phyloP scores from a whole-genome alignment of 768 basidiomycete genomes.

The Pholiota conissans region DNA sequence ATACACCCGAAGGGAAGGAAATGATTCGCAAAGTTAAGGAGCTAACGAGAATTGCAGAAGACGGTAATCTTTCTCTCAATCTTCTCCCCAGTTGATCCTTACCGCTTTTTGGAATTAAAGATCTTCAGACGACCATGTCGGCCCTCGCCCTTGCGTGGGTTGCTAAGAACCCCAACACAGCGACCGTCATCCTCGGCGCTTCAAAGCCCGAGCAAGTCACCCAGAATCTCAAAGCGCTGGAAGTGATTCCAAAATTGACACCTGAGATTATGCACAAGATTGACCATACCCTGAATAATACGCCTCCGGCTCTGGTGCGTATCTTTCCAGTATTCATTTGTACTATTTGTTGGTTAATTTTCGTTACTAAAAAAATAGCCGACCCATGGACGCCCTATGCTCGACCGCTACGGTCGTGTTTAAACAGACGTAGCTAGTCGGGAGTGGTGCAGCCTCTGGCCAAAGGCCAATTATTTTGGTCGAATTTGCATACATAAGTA shows the following conservation, averaged over 20 bases:
- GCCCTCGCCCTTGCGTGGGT: constrained; percentile 82
- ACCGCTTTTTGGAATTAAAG: constrained; percentile 10
- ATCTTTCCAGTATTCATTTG: neutral
- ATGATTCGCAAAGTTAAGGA: constrained; percentile 71
- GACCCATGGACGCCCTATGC: constrained; percentile 18
- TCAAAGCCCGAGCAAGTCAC: constrained; percentile 63
- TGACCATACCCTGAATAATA: constrained; percentile 64
- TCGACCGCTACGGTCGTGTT: constrained; percentile 12
- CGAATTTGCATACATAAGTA: too few relatives aligned
- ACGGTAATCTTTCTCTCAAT: constrained; percentile 28
- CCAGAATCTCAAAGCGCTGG: constrained; percentile 72
- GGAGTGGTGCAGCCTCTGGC: too few relatives aligned
- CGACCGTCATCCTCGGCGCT: constrained; percentile 71
- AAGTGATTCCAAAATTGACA: constrained; percentile 75
- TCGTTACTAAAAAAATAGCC: neutral
- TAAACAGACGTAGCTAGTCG: too few relatives aligned
- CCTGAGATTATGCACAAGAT: constrained; percentile 65
- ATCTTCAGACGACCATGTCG: constrained; percentile 45
- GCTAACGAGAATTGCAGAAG: constrained; percentile 65
- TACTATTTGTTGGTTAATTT: neutral
- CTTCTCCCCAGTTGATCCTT: neutral
- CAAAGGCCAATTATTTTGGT: too few relatives aligned
- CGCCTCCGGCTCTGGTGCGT: constrained; percentile 40
- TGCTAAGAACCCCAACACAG: constrained; percentile 65
- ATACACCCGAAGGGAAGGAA: constrained; percentile 55